Evolutionary conservation across 805 yeast genomes (phyloP), one percentile per base, ranked within the genome.

Genomic region (Myxozyma nipponensis): DNA sequence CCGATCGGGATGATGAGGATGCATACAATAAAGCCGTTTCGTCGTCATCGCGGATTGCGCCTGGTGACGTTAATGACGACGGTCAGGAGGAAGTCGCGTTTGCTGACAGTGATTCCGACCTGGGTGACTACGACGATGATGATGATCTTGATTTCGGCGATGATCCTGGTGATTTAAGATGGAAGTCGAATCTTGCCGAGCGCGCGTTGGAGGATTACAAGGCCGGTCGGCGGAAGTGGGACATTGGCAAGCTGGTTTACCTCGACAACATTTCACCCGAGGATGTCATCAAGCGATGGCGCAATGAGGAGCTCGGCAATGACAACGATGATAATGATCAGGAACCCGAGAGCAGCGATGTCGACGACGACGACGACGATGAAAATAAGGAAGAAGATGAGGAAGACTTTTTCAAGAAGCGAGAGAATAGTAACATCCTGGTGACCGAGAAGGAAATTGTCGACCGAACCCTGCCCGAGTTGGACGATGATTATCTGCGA

Each of bases 241-340:
- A 91, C 66, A 79, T 91, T 54, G 82, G 83, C 60, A 86, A 85
- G 63, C 70, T 91, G 49, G 71, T 93, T 3, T 91, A 93, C 66
- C 75, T 85, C 78, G 81, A 83, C 50, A 84, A 86, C 59, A 74
- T 88, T 38, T 78, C 81, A 10, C 90, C 97, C 0, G 73, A 70
- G 1, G 93, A 84, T 56, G 93, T 77, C 30, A 72, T 87, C 42
- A 72, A 71, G 37, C 77, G 90, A 67, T 86, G 95, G 95, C 79
- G 68, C 58, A 80, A 78, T 60, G 75, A 72, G 18, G 50, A 54
- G 28, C 41, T 52, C 17, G 42, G 35, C 1, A 72, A 70, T n/a
- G 72, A 71, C 7, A 73, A 69, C 2, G 74, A 72, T 3, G 73
- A 71, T 15, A 75, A 70, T 19, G 74, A 68, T 15, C 64, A 62